Evolutionary conservation across 345 rosid genomes (phyloP).

Genomic region (Eucalyptus pauciflora): DNA sequence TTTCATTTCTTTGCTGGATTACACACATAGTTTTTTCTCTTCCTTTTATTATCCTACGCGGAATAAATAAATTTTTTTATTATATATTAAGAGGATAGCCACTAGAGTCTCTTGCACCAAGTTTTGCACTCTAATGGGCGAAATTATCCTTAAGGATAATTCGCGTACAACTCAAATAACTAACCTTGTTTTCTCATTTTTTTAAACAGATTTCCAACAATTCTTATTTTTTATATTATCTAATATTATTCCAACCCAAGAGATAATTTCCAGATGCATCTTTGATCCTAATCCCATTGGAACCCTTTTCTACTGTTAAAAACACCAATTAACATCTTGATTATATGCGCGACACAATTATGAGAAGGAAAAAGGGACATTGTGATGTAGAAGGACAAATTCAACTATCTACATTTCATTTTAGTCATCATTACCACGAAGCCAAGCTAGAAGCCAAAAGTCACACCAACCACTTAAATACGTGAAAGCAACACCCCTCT

Average conservation of each 20-base stretch:
- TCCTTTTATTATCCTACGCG: background rate
- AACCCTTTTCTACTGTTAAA: background rate
- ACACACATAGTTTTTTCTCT: no score
- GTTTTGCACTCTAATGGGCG: background rate
- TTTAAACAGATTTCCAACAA: no score
- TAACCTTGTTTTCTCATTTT: background rate
- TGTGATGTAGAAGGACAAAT: background rate
- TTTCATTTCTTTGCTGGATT: background rate
- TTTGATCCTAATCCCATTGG: background rate
- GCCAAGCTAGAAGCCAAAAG: background rate
- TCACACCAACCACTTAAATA: background rate
- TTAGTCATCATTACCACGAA: background rate
- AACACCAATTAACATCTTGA: background rate
- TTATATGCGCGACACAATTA: background rate
- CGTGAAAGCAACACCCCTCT: background rate
- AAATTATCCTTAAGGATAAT: no score
- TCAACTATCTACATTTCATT: background rate
- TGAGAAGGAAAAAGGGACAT: background rate
- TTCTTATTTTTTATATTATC: no score
- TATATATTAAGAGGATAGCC: background rate
- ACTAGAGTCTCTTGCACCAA: background rate
- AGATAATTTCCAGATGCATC: background rate
- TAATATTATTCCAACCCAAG: background rate
- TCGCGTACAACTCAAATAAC: no score
- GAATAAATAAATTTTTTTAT: background rate